These are phyloP conservation scores for Bipolaris cookei DNA, from an alignment of 2,329 filamentous ascomycete species.

Conservation along the genomic window DNA sequence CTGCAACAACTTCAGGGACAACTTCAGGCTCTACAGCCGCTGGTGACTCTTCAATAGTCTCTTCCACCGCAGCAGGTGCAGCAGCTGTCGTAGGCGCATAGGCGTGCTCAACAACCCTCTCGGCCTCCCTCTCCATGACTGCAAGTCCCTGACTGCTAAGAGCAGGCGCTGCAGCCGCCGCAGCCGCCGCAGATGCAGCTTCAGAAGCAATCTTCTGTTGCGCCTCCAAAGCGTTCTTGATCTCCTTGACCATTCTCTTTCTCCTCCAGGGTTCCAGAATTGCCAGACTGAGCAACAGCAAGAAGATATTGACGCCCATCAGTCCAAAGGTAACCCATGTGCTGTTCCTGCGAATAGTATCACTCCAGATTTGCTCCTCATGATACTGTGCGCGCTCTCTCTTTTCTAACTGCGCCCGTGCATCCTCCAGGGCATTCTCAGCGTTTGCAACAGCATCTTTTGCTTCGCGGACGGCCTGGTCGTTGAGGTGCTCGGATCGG, in stretches of 20 bases:
- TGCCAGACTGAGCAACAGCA: conserved; percentile 86
- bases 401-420: conserved; percentile 75
- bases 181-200: conserved; percentile 9
- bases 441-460: conserved; percentile 74
- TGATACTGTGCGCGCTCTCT: conserved; percentile 92
- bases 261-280: conserved; percentile 93
- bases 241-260: conserved; percentile 78
- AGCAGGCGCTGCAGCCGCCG: conserved; percentile 8
- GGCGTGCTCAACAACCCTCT: conserved; percentile 23
- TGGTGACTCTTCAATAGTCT: conserved; percentile 14
- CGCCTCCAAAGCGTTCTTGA: conserved; percentile 52
- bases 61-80: conserved; percentile 10
- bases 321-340: conserved; percentile 98
- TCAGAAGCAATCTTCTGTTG: conserved; percentile 35
- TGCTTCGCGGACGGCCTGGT: conserved; percentile 77
- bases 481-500: conserved; percentile 89
- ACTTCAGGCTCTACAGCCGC: conserved; percentile 7
- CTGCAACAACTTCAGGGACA: conserved; percentile 6
- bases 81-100: conserved; percentile 1
- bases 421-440: conserved; percentile 80
- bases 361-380: conserved; percentile 99
- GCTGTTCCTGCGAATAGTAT: conserved; percentile 93
- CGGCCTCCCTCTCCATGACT: conserved; percentile 31
- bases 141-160: conserved; percentile 5
- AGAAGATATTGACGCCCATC: conserved; percentile 93